Evolutionary conservation across 2,329 filamentous ascomycete genomes (phyloP).

Genomic region (Biscogniauxia sp.): DNA sequence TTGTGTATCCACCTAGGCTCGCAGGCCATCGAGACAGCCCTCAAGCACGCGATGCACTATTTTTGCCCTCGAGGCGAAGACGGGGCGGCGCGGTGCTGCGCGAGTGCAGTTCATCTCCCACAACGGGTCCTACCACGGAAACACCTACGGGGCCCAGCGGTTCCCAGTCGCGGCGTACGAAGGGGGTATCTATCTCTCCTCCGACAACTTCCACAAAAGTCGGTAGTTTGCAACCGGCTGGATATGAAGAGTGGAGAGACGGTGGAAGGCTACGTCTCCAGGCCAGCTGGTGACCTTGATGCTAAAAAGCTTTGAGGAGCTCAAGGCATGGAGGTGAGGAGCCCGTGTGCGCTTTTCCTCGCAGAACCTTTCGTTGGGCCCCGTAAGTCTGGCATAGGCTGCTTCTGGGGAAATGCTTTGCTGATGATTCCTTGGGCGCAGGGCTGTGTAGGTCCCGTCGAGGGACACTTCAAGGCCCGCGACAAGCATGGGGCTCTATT

Average conservation of each 20-base stretch:
- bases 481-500: constrained; percentile 54
- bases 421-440: constrained; percentile 29
- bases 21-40: no score
- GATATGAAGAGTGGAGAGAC: neutral
- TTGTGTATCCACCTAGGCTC: no score
- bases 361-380: neutral
- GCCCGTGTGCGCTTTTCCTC: neutral
- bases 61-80: no score
- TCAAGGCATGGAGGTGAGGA: neutral
- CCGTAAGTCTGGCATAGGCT: constrained; percentile 37
- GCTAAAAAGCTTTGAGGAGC: neutral
- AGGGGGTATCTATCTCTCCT: no score
- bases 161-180: neutral
- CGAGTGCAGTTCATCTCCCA: constrained; percentile 39
- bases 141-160: constrained; percentile 46
- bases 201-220: neutral
- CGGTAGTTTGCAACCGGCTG: neutral
- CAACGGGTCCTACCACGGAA: constrained; percentile 48
- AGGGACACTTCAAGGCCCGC: constrained; percentile 35
- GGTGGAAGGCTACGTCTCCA: neutral
- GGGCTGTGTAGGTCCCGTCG: constrained; percentile 43
- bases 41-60: no score
- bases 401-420: neutral
- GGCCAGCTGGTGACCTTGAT: neutral
- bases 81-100: no score